These are phyloP conservation scores for Carnegiea gigantea DNA, from an alignment of 179 eudicot species.

Conservation along the genomic window DNA sequence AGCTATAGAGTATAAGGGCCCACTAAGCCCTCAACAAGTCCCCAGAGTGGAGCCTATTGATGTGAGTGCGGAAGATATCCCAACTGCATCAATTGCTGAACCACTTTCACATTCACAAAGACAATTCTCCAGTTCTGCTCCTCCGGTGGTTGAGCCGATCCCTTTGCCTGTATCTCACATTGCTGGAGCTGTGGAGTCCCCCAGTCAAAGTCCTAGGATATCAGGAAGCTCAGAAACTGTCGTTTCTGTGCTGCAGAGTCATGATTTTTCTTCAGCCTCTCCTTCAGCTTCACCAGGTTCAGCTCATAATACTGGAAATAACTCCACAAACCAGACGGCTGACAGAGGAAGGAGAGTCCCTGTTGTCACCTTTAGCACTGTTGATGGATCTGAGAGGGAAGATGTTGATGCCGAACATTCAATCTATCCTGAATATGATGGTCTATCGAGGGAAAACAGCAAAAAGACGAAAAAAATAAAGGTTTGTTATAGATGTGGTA, in stretches of 20 bases:
- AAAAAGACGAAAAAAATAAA: conserved; percentile 50
- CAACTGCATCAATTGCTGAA: conserved; percentile 58
- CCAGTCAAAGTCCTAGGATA: conserved; percentile 57
- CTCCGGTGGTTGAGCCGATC: conserved; percentile 67
- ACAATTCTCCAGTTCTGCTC: conserved; percentile 35
- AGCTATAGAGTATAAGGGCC: conserved; percentile 82
- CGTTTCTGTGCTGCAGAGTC: conserved; percentile 80
- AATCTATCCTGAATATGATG: conserved; percentile 59
- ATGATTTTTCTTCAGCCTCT: conserved; percentile 65
- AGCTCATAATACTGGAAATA: conserved; percentile 29
- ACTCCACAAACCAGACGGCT: conserved; percentile 28
- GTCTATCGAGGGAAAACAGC: conserved; percentile 53
- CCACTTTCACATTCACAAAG: conserved; percentile 62
- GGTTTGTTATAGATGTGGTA: conserved; percentile 68
- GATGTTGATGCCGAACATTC: conserved; percentile 39
- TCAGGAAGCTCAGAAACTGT: conserved; percentile 85
- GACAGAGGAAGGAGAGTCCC: conserved; percentile 63
- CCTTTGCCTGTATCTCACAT: conserved; percentile 59
- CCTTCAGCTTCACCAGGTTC: conserved; percentile 76
- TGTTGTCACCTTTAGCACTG: conserved; percentile 70
- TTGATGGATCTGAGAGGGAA: conserved; percentile 55
- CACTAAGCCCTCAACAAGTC: conserved; percentile 60
- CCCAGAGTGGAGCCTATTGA: conserved; percentile 82
- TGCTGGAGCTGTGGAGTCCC: conserved; percentile 47
- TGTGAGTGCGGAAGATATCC: conserved; percentile 41